Base-by-base conservation (phyloP, 805 yeast genomes). In the Schizosaccharomyces lindneri region DNA sequence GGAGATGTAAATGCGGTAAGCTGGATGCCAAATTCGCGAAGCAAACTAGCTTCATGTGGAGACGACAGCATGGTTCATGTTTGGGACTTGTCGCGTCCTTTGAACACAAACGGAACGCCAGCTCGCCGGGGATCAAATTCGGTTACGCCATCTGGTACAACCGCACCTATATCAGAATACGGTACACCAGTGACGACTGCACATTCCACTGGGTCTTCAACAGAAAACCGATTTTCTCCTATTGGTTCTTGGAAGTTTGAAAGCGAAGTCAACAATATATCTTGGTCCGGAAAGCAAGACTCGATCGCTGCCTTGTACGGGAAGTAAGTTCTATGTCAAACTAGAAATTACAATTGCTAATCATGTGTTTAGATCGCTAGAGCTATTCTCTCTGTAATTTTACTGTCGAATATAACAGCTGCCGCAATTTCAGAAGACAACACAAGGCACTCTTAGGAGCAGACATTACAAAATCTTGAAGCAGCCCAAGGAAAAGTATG, bases 251-350 rank as follows among this genome's bases (percentile, higher is more conserved):
- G 79, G 68, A 76, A 78, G 48, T 89, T 82, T 63, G 76, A 78
- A 3, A 70, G 79, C 65, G 97, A 89, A 70, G 78, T 88, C 24
- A 89, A 88, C 71, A 80, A 82, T 67, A 81, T 83, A 15, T 75
- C 83, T 57, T 87, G 95, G 95, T 76, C 77, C 61, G 77, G 78
- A 6, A 70, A 72, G 27, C 95, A 90, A 15, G 83, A 82, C 65
- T 87, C 95, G 94, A 75, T 87, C 65, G 95, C 94, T 3, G 79
- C 80, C 7, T 81, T 82, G 29, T 74, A 80, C 62, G 90, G 89
- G 2, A 79, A 79, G 64, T 81, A 83, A 1, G 78, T 29, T 7
- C 57, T 3, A 36, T 36, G 1, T 36, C 17, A 9, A 2, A 9
- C 15, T 27, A 1, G 9, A 36, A 36, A 3, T 2, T 3, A 3